A percentile compares a stretch with the other conserved stretches of the same genome.
Evolutionary conservation across 2,329 filamentous ascomycete species (phyloP).

Genomic region (Cordyceps javanica): DNA sequence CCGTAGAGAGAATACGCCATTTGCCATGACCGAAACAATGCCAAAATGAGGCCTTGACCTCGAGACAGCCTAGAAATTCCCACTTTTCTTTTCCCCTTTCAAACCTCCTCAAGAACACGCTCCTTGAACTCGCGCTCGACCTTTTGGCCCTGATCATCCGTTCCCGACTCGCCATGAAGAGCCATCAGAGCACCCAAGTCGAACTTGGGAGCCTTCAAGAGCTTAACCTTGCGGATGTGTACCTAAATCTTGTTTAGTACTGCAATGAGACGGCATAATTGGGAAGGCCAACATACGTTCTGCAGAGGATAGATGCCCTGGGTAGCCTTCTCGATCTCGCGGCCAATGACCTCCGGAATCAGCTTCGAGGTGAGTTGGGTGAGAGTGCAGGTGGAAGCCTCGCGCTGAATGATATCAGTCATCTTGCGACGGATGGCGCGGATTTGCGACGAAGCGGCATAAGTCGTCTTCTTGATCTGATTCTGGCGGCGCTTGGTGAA

Average conservation of each 20-base stretch:
- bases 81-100: slow-evolving; percentile 39
- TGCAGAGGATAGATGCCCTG: slow-evolving; percentile 99
- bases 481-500: slow-evolving; percentile 99
- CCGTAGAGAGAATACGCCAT: slow-evolving; percentile 39
- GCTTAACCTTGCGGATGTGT: slow-evolving; percentile 99
- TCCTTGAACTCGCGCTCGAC: slow-evolving; percentile 99
- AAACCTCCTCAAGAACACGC: slow-evolving; percentile 88
- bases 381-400: slow-evolving; percentile 90
- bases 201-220: slow-evolving; percentile 98
- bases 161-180: slow-evolving; percentile 94
- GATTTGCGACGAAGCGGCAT: slow-evolving; percentile 95
- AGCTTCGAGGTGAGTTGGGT: slow-evolving; percentile 97
- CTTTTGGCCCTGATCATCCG: slow-evolving; percentile 97
- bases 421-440: slow-evolving; percentile 99
- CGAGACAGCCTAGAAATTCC: slow-evolving; percentile 10
- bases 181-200: slow-evolving; percentile 93
- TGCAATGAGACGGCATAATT: background rate
- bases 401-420: slow-evolving; percentile 96
- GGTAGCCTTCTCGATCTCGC: slow-evolving; percentile 99
- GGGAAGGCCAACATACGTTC: slow-evolving; percentile 62
- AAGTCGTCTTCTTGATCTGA: slow-evolving; percentile 99
- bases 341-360: slow-evolving; percentile 98
- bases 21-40: slow-evolving; percentile 38
- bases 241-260: slow-evolving; percentile 52
- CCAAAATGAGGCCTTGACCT: slow-evolving; percentile 19